Conservation (phyloP, 805 yeast species). For the Middelhovenomyces tepae region DNA sequence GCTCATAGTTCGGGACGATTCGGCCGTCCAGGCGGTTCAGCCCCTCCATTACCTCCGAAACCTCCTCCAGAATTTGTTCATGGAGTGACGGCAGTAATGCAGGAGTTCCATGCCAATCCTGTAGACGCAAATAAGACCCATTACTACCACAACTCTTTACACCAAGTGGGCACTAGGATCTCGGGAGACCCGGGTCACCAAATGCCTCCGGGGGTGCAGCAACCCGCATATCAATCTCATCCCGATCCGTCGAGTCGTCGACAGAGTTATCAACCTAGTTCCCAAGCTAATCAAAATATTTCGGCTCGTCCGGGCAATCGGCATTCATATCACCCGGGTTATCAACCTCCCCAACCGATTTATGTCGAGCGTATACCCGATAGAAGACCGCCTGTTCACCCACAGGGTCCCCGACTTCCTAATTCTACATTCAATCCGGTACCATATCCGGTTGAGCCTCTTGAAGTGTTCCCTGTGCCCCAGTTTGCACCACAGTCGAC, state of each 20-base stretch:
- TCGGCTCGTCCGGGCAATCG: neutral
- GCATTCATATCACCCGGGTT: neutral
- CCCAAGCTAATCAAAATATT: neutral
- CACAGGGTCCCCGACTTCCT: slow-evolving; percentile 14
- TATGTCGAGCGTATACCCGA: slow-evolving; percentile 9
- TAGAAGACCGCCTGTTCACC: slow-evolving; percentile 12
- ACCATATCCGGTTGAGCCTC: no score
- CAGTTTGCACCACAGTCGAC: no score
- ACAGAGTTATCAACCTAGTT: slow-evolving; percentile 3
- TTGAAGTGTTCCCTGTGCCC: no score
- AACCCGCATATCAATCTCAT: slow-evolving; percentile 5
- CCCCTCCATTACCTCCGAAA: slow-evolving; percentile 19
- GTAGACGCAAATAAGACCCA: slow-evolving; percentile 4
- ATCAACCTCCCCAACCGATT: slow-evolving; percentile 1
- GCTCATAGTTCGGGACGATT: neutral
- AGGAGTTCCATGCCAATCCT: slow-evolving; percentile 9
- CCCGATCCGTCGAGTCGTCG: neutral
- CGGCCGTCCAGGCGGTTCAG: neutral
- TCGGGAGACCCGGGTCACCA: slow-evolving; percentile 5
- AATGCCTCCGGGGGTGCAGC: slow-evolving; percentile 6
- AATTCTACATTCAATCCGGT: no score
- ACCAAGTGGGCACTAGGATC: slow-evolving; percentile 6
- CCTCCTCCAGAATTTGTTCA: slow-evolving; percentile 13
- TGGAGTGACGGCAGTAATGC: slow-evolving; percentile 11
- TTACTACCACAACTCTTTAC: no score